These are phyloP conservation scores for Nidularia sp. DNA, from an alignment of 768 basidiomycete species.

Conservation along the genomic window DNA sequence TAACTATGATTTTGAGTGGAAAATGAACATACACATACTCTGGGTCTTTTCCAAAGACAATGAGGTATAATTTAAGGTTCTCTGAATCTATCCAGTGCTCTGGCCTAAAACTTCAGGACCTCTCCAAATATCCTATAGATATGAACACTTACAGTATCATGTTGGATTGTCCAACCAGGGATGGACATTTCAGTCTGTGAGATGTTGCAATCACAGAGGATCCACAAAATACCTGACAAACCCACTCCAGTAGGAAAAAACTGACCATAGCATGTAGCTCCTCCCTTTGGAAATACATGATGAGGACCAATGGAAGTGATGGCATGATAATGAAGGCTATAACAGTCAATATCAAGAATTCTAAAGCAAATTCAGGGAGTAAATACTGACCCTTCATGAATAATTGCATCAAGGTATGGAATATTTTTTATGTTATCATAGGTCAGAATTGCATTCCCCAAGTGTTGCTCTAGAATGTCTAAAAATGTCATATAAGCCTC, in stretches of 20 bases:
- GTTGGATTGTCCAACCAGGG: not conserved
- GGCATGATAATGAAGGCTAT: constrained; percentile 22
- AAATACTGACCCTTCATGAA: constrained; percentile 15
- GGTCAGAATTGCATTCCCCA: constrained; percentile 9
- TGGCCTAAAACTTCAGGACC: constrained; percentile 27
- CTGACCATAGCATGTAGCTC: constrained; percentile 11
- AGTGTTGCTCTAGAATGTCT: not conserved
- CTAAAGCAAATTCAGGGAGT: not conserved
- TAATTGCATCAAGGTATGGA: constrained; percentile 19
- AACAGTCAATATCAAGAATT: not conserved
- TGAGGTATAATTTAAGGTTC: constrained; percentile 16
- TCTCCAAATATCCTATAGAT: constrained; percentile 22
- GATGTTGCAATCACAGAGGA: not conserved
- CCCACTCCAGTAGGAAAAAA: constrained; percentile 24
- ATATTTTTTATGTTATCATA: constrained; percentile 19
- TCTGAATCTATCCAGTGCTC: constrained; percentile 28
- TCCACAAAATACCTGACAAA: not conserved
- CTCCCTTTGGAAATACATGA: constrained; percentile 21
- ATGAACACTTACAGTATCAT: not conserved
- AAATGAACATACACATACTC: constrained; percentile 19
- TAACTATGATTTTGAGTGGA: not conserved
- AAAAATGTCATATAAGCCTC: constrained; percentile 14
- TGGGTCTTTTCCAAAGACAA: constrained; percentile 27
- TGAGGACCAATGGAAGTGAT: constrained; percentile 31
- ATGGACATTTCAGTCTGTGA: not conserved